Percentiles rank a stretch among this genome's conserved stretches.
Conservation (phyloP, 768 basidiomycete species). For the Lactifluus hygrophoroides region DNA sequence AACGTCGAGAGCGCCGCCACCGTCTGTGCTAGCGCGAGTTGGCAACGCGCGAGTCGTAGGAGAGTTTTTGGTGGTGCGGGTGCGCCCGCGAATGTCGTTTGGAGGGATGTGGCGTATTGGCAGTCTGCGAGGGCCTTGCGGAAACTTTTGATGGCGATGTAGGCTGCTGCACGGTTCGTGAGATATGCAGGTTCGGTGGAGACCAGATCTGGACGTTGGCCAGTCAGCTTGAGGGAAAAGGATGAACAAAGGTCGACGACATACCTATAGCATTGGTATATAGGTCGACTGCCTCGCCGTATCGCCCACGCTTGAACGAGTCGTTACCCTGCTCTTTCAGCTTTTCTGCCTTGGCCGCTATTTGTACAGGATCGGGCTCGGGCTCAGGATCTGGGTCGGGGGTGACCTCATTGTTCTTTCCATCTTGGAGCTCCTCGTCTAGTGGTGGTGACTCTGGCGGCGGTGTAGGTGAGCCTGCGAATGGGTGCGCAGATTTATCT, state of each 20-base stretch:
- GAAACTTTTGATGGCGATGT: conserved; percentile 76
- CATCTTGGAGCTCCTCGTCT: background rate
- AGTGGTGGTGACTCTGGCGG: background rate
- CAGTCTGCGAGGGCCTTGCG: conserved; percentile 69
- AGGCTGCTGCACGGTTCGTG: conserved; percentile 81
- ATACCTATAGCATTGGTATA: conserved; percentile 72
- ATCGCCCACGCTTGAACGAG: conserved; percentile 59
- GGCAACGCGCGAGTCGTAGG: conserved; percentile 75
- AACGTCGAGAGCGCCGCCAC: conserved; percentile 60
- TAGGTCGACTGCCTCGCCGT: conserved; percentile 58
- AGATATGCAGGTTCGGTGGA: conserved; percentile 59
- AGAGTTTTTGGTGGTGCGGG: conserved; percentile 66
- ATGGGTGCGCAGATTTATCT: background rate
- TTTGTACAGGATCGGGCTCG: conserved; percentile 27
- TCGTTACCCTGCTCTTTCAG: conserved; percentile 69
- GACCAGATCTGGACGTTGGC: conserved; percentile 22
- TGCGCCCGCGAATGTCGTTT: conserved; percentile 29
- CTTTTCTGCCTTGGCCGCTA: conserved; percentile 44
- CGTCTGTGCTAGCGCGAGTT: conserved; percentile 67
- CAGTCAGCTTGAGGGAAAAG: too few species aligned
- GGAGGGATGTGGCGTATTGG: conserved; percentile 60
- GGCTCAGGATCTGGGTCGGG: background rate
- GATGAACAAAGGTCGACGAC: conserved; percentile 11
- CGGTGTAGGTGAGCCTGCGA: background rate
- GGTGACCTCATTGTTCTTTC: background rate